phyloP scores from a whole-genome alignment of 2,329 filamentous ascomycete genomes.

The Diaporthe citri region DNA sequence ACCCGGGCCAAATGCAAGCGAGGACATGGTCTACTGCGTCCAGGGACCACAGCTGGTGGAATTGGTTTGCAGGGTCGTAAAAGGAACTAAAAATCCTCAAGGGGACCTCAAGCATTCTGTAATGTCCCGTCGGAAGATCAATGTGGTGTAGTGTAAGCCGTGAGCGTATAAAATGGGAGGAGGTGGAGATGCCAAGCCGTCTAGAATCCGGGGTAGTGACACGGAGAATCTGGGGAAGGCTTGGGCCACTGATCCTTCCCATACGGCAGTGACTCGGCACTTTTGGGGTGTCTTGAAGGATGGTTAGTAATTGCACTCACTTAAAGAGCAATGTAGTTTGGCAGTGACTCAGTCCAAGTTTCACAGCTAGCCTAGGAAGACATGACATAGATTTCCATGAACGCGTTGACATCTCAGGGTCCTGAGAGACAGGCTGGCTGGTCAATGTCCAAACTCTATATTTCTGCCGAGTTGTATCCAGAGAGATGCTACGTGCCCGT shows the following conservation, averaged over 20 bases:
- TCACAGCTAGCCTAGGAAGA: neutral
- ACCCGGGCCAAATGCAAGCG: constrained; percentile 14
- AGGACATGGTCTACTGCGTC: neutral
- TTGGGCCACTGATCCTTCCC: neutral
- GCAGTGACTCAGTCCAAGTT: neutral
- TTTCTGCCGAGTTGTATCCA: neutral
- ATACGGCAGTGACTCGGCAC: neutral
- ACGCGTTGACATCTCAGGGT: neutral
- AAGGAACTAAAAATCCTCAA: neutral
- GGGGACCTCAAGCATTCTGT: neutral
- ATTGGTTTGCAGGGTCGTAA: neutral
- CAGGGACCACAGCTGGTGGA: neutral
- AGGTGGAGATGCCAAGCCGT: constrained; percentile 16
- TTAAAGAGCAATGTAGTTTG: neutral
- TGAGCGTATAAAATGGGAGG: neutral
- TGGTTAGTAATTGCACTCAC: neutral
- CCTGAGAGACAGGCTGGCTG: neutral
- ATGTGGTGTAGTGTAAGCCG: neutral
- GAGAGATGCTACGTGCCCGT: too few relatives aligned
- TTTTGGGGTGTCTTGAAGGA: neutral
- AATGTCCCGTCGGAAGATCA: constrained; percentile 6
- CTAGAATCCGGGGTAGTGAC: constrained; percentile 21
- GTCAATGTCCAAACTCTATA: neutral
- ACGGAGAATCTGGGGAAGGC: constrained; percentile 14
- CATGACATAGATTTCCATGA: neutral